Base-by-base conservation (phyloP, 2,329 filamentous ascomycete genomes). In the Bipolaris gigantea region DNA sequence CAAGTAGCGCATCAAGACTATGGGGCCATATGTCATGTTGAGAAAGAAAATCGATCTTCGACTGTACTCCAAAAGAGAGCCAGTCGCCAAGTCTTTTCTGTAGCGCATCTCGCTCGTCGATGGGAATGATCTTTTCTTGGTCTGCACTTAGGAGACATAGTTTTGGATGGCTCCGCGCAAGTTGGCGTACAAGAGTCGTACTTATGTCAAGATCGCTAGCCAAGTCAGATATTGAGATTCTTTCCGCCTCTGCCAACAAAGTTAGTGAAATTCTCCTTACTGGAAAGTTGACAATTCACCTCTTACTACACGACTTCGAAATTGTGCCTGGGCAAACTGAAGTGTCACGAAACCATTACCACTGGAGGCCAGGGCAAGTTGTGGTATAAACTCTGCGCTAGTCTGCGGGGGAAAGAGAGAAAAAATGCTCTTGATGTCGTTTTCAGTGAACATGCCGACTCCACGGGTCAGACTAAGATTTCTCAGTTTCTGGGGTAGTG, bases 401-500 rank as follows among this genome's bases (percentile, higher is more conserved):
- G 61, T 60, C 25, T 51, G 49, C 7, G 64, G 64, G 40, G 61
- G 64, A 13, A 73, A 63, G 11, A 64, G 45, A 13, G 57, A 48
- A 23, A 64, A 63, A 3, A 73, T 55, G 16, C 70, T 62, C 33
- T 59, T 65, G 9, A 70, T 59, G 50, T 75, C 72, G 25, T 68
- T 64, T n/a, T 52, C 47, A 8, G 71, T 70, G 45, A 75, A 75
- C 70, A 74, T 74, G 10, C 7, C 42, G 21, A 35, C 19, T 18
- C 19, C 1, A 8, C 21, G n/a, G 27, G 23, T 25, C 3, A 9
- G 19, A n/a, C 13, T 15, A 40, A 4, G 13, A 15, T 23, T 6
- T n/a, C 9, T 7, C 9, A 25, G 13, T 21, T 21, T 11, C 11
- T 18, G 27, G 23, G 40, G 9, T 16, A 11, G n/a, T 27, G 2